phyloP scores from a whole-genome alignment of 1,284 basidiomycete genomes.

The Polyporus tsugae region DNA sequence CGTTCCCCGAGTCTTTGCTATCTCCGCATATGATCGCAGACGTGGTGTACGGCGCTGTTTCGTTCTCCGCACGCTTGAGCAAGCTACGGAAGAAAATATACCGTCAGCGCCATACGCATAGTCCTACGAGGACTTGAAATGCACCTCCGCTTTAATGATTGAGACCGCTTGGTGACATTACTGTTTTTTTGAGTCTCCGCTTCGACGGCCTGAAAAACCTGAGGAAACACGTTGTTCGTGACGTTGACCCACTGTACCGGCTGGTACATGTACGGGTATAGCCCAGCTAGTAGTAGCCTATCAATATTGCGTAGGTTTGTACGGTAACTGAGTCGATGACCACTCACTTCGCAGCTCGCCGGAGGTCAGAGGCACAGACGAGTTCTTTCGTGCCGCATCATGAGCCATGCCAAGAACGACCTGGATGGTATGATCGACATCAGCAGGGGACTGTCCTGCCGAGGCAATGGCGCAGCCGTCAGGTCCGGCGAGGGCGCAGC shows the following conservation, averaged over 20 bases:
- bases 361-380: conserved; percentile 13
- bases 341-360: conserved; percentile 14
- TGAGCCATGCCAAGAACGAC: neutral
- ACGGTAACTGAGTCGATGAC: neutral
- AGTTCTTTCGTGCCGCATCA: conserved; percentile 12
- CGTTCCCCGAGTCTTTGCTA: conserved; percentile 23
- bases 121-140: neutral
- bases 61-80: neutral
- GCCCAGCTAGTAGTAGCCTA: neutral
- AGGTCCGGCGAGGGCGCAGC: conserved; percentile 27
- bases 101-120: neutral
- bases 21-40: conserved; percentile 33
- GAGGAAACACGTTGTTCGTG: conserved; percentile 12
- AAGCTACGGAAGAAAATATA: neutral
- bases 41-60: neutral
- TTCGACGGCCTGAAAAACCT: conserved; percentile 26
- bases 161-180: conserved; percentile 21
- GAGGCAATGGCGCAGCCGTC: conserved; percentile 18
- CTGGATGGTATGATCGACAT: neutral
- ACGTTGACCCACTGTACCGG: neutral
- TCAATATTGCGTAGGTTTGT: neutral
- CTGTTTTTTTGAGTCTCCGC: conserved; percentile 18
- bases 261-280: conserved; percentile 4
- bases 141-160: neutral
- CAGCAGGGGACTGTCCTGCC: neutral